Evolutionary conservation across 2,329 filamentous ascomycete genomes (phyloP), one percentile per base, ranked within the genome.

Genomic region (Hypoxylon rubiginosum): DNA sequence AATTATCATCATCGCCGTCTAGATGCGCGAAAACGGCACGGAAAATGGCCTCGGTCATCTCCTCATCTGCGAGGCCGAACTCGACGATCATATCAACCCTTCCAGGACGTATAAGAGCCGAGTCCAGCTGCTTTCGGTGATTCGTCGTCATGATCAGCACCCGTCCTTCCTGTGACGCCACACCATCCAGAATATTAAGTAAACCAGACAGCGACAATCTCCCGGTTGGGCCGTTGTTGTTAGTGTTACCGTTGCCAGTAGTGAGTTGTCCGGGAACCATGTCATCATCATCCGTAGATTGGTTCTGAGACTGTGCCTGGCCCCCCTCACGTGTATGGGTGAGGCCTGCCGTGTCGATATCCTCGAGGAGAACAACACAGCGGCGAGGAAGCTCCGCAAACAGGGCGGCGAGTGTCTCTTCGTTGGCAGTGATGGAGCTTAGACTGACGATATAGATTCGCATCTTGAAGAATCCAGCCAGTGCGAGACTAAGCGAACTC

Each of bases 111-210:
- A 90, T 88, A 17, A 90, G 81, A 0, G 88, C 88, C 67, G 85
- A 85, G 78, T 89, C 87, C 8, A 89, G 82, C 72, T 86, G 87
- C 67, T 89, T 86, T 0, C 88, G 58, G 74, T 89, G 86, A 70
- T 90, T 90, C n/a, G 87, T 89, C 2, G 87, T 90, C 87, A 89
- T 90, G 75, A 90, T 85, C 13, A 90, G 81, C 4, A 89, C 82
- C n/a, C 87, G 84, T 6, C 87, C 87, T 73, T 90, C 88, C 67
- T 89, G 86, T 8, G 86, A 88, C 17, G 86, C 86, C 6, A 90
- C 87, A 41, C 93, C 92, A 71, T 97, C 92, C 43, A 96, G 89
- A 50, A 92, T 91, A 78, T 96, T 96, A 51, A 96, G 86, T 1
- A 96, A 82, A 0, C 91, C 92, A 0, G 91, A 93, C 1, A 96